Evolutionary conservation across 768 basidiomycete species (phyloP).

Genomic region (Kondoa subrosea): DNA sequence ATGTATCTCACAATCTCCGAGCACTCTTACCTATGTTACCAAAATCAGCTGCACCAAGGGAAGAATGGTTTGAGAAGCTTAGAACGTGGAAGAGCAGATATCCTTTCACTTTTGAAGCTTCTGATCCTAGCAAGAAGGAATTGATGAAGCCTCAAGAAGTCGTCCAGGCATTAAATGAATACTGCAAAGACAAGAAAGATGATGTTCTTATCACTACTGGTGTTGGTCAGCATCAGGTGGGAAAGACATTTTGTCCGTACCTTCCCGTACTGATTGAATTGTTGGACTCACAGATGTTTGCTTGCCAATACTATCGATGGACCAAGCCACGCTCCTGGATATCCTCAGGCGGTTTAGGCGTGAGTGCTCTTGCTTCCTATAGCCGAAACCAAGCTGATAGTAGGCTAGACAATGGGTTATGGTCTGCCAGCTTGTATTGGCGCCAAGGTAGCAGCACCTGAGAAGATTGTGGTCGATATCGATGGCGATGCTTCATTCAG

Average conservation of each 20-base stretch:
- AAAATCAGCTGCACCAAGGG: slow-evolving; percentile 39
- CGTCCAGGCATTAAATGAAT: slow-evolving; percentile 80
- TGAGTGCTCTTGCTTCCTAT: slow-evolving; percentile 36
- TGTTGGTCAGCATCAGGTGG: slow-evolving; percentile 98
- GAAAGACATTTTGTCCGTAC: too few relatives aligned
- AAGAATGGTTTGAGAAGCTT: slow-evolving; percentile 70
- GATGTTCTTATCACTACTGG: slow-evolving; percentile 79
- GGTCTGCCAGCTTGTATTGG: slow-evolving; percentile 88
- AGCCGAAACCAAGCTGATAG: slow-evolving; percentile 6
- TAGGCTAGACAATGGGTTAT: slow-evolving; percentile 85
- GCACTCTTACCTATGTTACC: slow-evolving; percentile 53
- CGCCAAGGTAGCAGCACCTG: slow-evolving; percentile 85
- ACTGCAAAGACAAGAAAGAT: slow-evolving; percentile 64
- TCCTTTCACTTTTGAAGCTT: slow-evolving; percentile 73
- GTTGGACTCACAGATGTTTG: too few relatives aligned
- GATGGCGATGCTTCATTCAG: slow-evolving; percentile 79
- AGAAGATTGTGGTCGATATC: slow-evolving; percentile 86
- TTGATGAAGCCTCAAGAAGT: slow-evolving; percentile 93
- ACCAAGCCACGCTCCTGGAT: slow-evolving; percentile 63
- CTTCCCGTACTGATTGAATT: too few relatives aligned
- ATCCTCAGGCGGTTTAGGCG: slow-evolving; percentile 79
- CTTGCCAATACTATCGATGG: slow-evolving; percentile 87
- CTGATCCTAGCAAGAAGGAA: slow-evolving; percentile 38
- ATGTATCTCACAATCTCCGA: slow-evolving; percentile 68
- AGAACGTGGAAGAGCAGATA: slow-evolving; percentile 66